A percentile compares a stretch with the other conserved stretches of the same genome.
These are phyloP conservation scores for Pseudozyma tsukubaensis DNA, from an alignment of 1,284 basidiomycete species.

Conservation along the genomic window DNA sequence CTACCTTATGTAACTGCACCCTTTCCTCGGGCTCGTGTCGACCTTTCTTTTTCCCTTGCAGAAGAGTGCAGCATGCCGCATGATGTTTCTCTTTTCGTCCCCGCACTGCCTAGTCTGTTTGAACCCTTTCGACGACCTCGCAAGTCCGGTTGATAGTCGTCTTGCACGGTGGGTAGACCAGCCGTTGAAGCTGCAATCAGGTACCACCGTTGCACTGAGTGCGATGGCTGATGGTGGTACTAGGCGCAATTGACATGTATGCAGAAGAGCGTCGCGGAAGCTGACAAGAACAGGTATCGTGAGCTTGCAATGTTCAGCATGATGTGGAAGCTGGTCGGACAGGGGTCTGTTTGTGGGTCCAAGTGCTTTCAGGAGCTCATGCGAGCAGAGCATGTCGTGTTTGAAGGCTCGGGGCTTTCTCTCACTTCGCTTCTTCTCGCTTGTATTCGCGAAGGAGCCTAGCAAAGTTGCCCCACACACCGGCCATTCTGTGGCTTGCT, in stretches of 20 bases:
- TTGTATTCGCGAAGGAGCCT: too few relatives aligned
- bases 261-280: not conserved
- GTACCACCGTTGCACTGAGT: not conserved
- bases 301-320: not conserved
- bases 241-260: not conserved
- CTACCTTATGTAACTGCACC: not conserved
- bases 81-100: not conserved
- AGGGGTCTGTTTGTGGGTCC: not conserved
- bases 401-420: too few relatives aligned
- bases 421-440: too few relatives aligned
- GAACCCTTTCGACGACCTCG: too few relatives aligned
- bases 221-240: conserved; percentile 4
- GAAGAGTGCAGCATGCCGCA: conserved; percentile 4
- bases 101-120: not conserved
- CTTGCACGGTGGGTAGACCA: not conserved
- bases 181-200: not conserved
- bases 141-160: too few relatives aligned
- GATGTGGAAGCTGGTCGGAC: conserved; percentile 9
- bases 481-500: not conserved
- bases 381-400: too few relatives aligned
- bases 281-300: not conserved
- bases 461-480: too few relatives aligned
- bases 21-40: not conserved
- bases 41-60: conserved; percentile 14
- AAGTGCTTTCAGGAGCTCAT: too few relatives aligned